Base-by-base conservation (phyloP, 306 rosid genomes). In the Echinosophora koreensis region DNA sequence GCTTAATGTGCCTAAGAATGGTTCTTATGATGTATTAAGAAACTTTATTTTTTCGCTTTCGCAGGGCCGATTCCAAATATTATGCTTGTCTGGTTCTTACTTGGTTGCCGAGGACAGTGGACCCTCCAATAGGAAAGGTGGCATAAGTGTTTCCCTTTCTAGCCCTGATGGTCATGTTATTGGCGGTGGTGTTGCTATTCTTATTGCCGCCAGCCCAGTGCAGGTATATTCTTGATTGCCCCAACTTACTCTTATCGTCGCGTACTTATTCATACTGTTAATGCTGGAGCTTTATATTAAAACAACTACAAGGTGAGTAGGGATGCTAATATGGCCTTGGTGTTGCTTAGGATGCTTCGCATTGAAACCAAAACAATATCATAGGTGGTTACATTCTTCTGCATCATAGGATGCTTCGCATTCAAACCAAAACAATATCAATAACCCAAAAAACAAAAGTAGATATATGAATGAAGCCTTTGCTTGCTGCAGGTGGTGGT, bases 71-170 rank as follows among this genome's bases (percentile, higher is more conserved):
- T 95, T 95, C 75, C 97, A 95, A 81, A 95, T 95, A 83, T 78
- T 95, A 79, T 89, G 97, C 85, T 81, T 95, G 89, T 92, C 97
- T 59, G 99, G 99, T 75, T 95, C 99, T 73, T 95, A 90, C 85
- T 83, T 95, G 85, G 97, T 95, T 76, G 83, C 99, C 15, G 99
- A 95, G 79, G 97, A 92, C 65, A 96, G 97, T 14, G 96, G 96
- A 15, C 91, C 99, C 14, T 85, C 90, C 14, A 82, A 82, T 78
- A 85, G 99, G 81, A 92, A 90, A 0, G 99, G 99, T 6, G 99
- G 99, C 22, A 30, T 95, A 27, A 92, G 97, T 51, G 95, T 82
- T 78, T 94, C 98, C 51, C 97, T 94, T 30, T 85, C 91, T 69
- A 89, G 90, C 64, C 88, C 90, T 10, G 97, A 92, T 66, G 99